Percentiles rank a stretch among this genome's conserved stretches.
Evolutionary conservation across 176 grass and related monocot species (phyloP).

Genomic region (Eleusine coracana): DNA sequence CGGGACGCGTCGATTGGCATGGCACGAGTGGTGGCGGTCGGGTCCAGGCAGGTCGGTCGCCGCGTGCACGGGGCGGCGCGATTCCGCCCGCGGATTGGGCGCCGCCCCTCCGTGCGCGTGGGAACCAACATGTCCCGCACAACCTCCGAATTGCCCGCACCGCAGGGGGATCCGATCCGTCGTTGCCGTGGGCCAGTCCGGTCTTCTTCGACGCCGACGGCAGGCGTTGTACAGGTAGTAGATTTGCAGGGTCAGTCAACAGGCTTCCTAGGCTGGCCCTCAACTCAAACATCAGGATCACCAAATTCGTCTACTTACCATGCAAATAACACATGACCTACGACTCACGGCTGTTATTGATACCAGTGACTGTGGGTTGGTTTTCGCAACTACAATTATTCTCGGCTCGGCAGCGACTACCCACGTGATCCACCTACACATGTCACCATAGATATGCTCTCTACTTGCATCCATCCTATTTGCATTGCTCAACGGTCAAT

Average conservation of each 20-base stretch:
- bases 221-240: too few relatives aligned
- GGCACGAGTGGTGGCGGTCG: too few relatives aligned
- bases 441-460: not conserved
- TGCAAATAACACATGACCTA: not conserved
- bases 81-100: not conserved
- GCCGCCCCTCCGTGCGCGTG: not conserved
- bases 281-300: not conserved
- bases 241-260: not conserved
- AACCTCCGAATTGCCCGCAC: not conserved
- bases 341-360: not conserved
- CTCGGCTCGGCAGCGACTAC: not conserved
- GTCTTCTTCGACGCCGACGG: not conserved
- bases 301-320: too few relatives aligned
- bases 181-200: not conserved
- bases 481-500: not conserved
- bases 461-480: not conserved
- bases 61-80: too few relatives aligned
- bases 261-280: not conserved
- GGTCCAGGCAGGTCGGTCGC: too few relatives aligned
- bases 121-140: not conserved
- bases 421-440: conserved; percentile 26
- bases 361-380: not conserved
- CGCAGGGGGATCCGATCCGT: not conserved
- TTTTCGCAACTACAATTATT: conserved; percentile 5
- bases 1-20: too few relatives aligned